Evolutionary conservation across 192 early-diverging fungal genomes (phyloP), one percentile per base, ranked within the genome.

Genomic region (Geosiphon pyriformis): DNA sequence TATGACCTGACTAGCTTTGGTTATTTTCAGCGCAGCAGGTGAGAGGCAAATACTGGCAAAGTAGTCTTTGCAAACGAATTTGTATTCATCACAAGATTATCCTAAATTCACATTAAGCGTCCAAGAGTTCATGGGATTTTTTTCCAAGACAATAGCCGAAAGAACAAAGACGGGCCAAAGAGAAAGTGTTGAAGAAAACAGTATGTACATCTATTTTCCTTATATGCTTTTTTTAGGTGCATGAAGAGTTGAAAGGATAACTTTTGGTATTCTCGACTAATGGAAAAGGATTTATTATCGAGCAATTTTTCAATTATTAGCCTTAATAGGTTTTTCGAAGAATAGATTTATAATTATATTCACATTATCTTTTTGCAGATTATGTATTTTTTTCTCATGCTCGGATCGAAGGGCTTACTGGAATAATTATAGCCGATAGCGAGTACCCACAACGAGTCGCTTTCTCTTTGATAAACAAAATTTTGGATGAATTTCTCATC

Each of bases 391-490:
- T 96, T 74, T 87, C 91, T 12, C 90, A 91, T 72, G 79, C 88
- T 50, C 82, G 87, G 60, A 61, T 80, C 1, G 82, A 86, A 70
- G 88, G 87, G 30, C 80, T 97, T 26, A 80, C 87, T 10, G 86
- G 82, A 33, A 82, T 94, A 10, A 82, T 92, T 31, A 79, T 96
- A 8, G 87, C 88, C 4, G 92, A 96, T 72, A 79, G 82, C 59
- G 92, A 94, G 67, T 98, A 97, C 71, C 96, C 96, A 17, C 72
- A 83, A 42, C 88, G 93, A 46, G 90, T 91, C 4, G 94, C 94
- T 6, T 92, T 94, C 73, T 86, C 89, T 10, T 73, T 96, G 60
- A 73, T 92, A 27, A 89, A 85, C 77, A 91, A 91, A 73, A 76
- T 94, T 17, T 72, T 93, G 42, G 93, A 96, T 67, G 96, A 96